A percentile compares a stretch with the other conserved stretches of the same genome.
Evolutionary conservation across 2,329 filamentous ascomycete genomes (phyloP).

Genomic region (Trichoderma koningii): DNA sequence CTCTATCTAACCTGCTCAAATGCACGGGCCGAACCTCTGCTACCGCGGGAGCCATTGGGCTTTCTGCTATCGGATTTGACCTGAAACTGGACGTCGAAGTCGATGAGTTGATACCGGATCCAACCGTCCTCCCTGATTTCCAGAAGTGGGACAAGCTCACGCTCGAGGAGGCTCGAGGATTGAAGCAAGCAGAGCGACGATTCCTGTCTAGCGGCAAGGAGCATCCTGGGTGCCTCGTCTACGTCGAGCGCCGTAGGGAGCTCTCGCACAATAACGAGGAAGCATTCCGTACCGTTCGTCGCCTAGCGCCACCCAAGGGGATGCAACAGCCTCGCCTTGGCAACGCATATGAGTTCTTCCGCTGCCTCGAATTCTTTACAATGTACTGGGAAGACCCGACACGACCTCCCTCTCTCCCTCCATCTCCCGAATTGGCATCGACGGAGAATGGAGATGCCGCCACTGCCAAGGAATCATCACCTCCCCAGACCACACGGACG

Average conservation of each 20-base stretch:
- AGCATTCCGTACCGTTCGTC: conserved; percentile 63
- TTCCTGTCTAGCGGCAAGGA: conserved; percentile 55
- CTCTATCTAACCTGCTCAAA: conserved; percentile 55
- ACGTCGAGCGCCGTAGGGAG: conserved; percentile 60
- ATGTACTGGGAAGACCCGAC: conserved; percentile 65
- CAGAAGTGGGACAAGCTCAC: conserved; percentile 53
- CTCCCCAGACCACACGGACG: conserved; percentile 44
- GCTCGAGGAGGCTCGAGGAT: conserved; percentile 51
- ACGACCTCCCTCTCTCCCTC: conserved; percentile 36
- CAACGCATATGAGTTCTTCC: conserved; percentile 67
- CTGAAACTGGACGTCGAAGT: conserved; percentile 53
- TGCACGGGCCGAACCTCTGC: conserved; percentile 52
- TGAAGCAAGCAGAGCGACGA: conserved; percentile 51
- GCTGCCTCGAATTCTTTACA: conserved; percentile 61
- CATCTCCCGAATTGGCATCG: conserved; percentile 39
- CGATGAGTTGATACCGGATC: conserved; percentile 56
- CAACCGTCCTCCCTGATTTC: conserved; percentile 56
- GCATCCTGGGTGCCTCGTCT: conserved; percentile 60
- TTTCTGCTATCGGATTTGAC: conserved; percentile 60
- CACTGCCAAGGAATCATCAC: not conserved
- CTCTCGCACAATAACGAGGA: conserved; percentile 58
- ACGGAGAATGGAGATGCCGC: conserved; percentile 29
- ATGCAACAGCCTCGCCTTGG: conserved; percentile 58
- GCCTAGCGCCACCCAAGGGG: conserved; percentile 57
- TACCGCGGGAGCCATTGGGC: conserved; percentile 47